Percentiles rank a stretch among this genome's conserved stretches.
Conservation (phyloP, 176 grass and related monocot species). For the Lolium perenne region DNA sequence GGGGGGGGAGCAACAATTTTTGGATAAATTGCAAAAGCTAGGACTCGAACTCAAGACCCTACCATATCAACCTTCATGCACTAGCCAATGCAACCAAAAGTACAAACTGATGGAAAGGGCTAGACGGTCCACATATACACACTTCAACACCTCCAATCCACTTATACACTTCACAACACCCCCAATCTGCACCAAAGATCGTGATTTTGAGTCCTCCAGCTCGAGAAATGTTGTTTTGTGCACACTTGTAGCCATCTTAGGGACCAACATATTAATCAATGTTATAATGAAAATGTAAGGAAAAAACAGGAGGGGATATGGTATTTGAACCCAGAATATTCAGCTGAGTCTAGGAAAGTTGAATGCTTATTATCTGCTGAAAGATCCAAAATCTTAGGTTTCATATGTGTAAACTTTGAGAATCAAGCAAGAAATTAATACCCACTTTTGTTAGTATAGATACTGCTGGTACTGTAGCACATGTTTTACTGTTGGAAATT, state of each 20-base stretch:
- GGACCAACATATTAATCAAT: neutral
- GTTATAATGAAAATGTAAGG: neutral
- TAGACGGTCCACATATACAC: no score
- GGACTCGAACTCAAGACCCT: no score
- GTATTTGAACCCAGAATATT: neutral
- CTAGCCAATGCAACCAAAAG: no score
- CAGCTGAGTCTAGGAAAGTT: neutral
- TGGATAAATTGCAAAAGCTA: no score
- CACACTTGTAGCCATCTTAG: neutral
- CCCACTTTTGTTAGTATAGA: neutral
- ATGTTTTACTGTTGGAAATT: neutral
- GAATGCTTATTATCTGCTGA: neutral
- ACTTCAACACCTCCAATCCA: no score
- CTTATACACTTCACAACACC: no score
- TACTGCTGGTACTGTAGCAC: neutral
- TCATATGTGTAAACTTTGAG: neutral
- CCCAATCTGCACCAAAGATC: neutral
- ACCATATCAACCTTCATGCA: no score
- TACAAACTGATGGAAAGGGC: no score
- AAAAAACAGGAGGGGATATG: neutral
- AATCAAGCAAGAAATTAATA: conserved; percentile 9
- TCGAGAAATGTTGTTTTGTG: neutral
- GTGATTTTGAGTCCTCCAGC: neutral
- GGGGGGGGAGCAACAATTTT: no score
- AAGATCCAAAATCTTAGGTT: neutral